These are phyloP conservation scores for Erodium chrysanthum DNA, from an alignment of 441 rosid genomes.

Conservation along the genomic window DNA sequence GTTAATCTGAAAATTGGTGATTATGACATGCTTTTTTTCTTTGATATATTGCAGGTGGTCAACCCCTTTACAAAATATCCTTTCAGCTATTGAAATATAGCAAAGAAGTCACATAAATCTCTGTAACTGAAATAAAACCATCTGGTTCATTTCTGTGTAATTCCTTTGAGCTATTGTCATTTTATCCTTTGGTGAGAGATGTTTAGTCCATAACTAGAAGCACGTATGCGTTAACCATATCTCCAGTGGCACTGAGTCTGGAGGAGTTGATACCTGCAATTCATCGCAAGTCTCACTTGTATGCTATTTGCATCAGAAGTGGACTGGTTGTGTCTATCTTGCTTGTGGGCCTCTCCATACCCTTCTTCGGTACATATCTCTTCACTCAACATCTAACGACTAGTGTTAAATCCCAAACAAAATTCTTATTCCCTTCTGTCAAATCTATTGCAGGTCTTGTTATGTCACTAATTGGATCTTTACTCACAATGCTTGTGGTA, in stretches of 20 bases:
- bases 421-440: background rate
- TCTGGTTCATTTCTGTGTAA: background rate
- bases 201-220: slow-evolving; percentile 26
- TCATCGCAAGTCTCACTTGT: slow-evolving; percentile 40
- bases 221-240: slow-evolving; percentile 74
- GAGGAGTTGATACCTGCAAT: slow-evolving; percentile 71
- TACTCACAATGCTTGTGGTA: slow-evolving; percentile 90
- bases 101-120: background rate
- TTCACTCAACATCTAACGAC: background rate
- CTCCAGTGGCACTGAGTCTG: slow-evolving; percentile 86
- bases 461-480: slow-evolving; percentile 85
- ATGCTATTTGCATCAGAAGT: slow-evolving; percentile 56
- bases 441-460: slow-evolving; percentile 49
- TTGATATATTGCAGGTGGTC: slow-evolving; percentile 53
- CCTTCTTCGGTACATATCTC: slow-evolving; percentile 61
- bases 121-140: background rate
- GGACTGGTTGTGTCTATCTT: slow-evolving; percentile 54
- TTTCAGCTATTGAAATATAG: slow-evolving; percentile 17
- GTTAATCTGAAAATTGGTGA: background rate
- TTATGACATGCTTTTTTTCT: background rate
- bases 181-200: background rate
- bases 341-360: slow-evolving; percentile 63
- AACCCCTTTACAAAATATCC: slow-evolving; percentile 96
- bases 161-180: background rate
- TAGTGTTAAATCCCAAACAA: background rate